Conservation (phyloP, 1,139 yeast species). For the Suhomyces bribrorum region DNA sequence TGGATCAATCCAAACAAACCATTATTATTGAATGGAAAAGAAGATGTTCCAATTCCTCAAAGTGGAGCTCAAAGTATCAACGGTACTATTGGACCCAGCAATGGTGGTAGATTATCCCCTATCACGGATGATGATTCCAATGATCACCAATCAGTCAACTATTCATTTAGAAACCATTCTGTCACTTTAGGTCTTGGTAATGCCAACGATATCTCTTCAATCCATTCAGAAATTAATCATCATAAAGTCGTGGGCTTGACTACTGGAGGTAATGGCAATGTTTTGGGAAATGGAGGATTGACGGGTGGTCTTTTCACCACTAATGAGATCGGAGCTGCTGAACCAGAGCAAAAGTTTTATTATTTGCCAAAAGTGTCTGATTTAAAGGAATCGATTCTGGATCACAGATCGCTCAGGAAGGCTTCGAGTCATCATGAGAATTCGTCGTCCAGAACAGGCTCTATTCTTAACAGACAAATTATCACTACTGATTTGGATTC, state of each 20-base stretch:
- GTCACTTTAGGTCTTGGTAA: slow-evolving; percentile 40
- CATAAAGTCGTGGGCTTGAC: slow-evolving; percentile 10
- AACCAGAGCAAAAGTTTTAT: slow-evolving; percentile 13
- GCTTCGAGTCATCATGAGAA: slow-evolving; percentile 12
- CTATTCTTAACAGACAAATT: slow-evolving; percentile 38
- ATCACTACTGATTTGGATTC: slow-evolving; percentile 36
- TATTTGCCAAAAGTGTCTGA: slow-evolving; percentile 48
- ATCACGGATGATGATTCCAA: slow-evolving; percentile 6
- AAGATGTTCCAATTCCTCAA: neutral
- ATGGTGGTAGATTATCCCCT: slow-evolving; percentile 7
- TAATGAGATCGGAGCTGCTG: slow-evolving; percentile 24
- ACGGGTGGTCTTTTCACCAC: slow-evolving; percentile 2
- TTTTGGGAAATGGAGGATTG: slow-evolving; percentile 2
- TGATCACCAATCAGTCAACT: slow-evolving; percentile 7
- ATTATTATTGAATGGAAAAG: slow-evolving; percentile 19
- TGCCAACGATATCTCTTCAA: slow-evolving; percentile 44
- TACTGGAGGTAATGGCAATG: slow-evolving; percentile 4
- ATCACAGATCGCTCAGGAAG: slow-evolving; percentile 13
- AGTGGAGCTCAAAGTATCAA: slow-evolving; percentile 9
- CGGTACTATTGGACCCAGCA: slow-evolving; percentile 4
- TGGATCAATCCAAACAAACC: slow-evolving; percentile 41
- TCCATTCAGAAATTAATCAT: slow-evolving; percentile 38
- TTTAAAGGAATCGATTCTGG: slow-evolving; percentile 42
- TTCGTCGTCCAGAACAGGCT: slow-evolving; percentile 24
- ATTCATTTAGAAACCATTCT: slow-evolving; percentile 12